Base-by-base conservation (phyloP, 2,329 filamentous ascomycete genomes). In the Microsporum ferrugineum region DNA sequence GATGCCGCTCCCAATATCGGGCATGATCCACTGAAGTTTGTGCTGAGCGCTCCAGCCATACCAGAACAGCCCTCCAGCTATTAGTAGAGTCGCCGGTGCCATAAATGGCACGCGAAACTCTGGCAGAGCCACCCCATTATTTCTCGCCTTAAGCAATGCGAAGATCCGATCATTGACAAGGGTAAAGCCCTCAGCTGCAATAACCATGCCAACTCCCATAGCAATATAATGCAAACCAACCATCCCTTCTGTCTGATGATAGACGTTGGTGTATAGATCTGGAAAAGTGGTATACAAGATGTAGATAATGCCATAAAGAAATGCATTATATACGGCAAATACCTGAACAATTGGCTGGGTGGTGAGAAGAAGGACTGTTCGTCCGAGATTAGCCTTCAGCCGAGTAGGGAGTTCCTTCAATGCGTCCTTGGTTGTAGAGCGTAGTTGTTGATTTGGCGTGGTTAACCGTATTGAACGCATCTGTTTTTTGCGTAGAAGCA, bases 141-240 rank as follows among this genome's bases (percentile, higher is more conserved):
- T 41, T 3, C 3, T 53, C 10, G 47, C 31, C 27, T 29, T 33
- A 14, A 33, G 47, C 8, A 29, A 33, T 10, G 47, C 31, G 14
- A 39, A 41, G 6, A 41, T 62, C 34, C 55, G 56, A 14, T 41
- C 27, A 53, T 65, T 39, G 23, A 58, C 55, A 61, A 56, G 14
- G 23, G 36, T 53, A 14, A 47, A 29, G 53, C 12, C 7, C 6
- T 41, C 38, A 14, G 38, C 38, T 2, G 23, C 47, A 33, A 51
- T 51, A 60, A 85, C 77, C 71, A 87, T 86, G 1, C 86, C 86
- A 0, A 86, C 41, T 0, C 82, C 83, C n/a, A 83, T 78, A 10
- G 84, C 81, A 47, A 87, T 78, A 70, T 86, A 87, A 70, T 87
- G 84, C 0, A 88, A 70, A 0, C 82, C 82, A 12, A 80, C 82